Evolutionary conservation across 2,329 filamentous ascomycete species (phyloP).

Genomic region (Penicillium crustosum): DNA sequence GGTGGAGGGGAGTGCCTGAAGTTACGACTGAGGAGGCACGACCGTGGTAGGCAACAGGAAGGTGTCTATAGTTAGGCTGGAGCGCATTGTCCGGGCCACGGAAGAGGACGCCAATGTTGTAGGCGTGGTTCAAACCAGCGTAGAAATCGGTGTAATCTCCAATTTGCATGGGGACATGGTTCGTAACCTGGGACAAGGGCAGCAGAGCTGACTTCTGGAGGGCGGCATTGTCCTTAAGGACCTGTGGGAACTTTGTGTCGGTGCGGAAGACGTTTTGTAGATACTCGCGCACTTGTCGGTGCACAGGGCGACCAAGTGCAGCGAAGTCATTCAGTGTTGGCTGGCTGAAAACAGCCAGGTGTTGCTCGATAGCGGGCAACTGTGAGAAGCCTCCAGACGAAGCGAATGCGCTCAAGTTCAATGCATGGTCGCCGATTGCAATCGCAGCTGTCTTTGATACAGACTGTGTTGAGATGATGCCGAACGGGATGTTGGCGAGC

Average conservation of each 20-base stretch:
- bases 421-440: conserved; percentile 69
- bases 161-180: conserved; percentile 73
- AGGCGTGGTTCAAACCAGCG: conserved; percentile 75
- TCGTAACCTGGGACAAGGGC: conserved; percentile 58
- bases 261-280: conserved; percentile 66
- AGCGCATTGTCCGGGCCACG: conserved; percentile 70
- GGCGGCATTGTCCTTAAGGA: conserved; percentile 62
- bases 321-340: conserved; percentile 73
- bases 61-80: conserved; percentile 76
- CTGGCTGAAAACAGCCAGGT: conserved; percentile 62
- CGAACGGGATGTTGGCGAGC: conserved; percentile 78
- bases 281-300: conserved; percentile 66
- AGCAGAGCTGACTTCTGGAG: conserved; percentile 61
- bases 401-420: conserved; percentile 67
- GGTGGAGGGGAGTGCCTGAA: conserved; percentile 69
- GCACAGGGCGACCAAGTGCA: conserved; percentile 65
- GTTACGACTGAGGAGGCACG: conserved; percentile 73
- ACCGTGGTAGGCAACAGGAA: conserved; percentile 81
- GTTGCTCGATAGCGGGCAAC: conserved; percentile 57
- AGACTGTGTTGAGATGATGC: conserved; percentile 66
- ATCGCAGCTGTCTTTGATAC: conserved; percentile 63
- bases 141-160: conserved; percentile 88
- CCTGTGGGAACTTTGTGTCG: conserved; percentile 58
- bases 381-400: conserved; percentile 59
- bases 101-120: conserved; percentile 70